These are phyloP conservation scores for Ustilago loliicola DNA, from an alignment of 1,284 basidiomycete species.

Conservation along the genomic window DNA sequence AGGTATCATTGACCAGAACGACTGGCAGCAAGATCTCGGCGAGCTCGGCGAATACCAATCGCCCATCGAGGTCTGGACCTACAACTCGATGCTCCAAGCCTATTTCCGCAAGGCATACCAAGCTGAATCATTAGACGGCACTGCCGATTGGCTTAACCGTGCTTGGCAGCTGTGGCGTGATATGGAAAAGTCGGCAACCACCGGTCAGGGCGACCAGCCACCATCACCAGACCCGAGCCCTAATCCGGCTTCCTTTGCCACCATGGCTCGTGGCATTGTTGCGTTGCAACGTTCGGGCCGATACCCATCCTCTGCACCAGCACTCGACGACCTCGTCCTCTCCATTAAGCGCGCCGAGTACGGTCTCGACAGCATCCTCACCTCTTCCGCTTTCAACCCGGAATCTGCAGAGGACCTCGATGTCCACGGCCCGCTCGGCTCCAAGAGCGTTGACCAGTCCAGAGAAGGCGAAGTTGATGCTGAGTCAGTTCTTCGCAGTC, in stretches of 20 bases:
- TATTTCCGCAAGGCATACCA: constrained; percentile 61
- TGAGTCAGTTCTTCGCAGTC: constrained; percentile 34
- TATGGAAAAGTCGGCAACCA: constrained; percentile 43
- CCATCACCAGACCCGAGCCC: constrained; percentile 55
- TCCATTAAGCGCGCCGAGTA: constrained; percentile 44
- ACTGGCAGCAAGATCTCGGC: constrained; percentile 40
- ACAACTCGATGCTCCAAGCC: constrained; percentile 66
- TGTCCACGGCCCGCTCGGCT: constrained; percentile 39
- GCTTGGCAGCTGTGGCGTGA: constrained; percentile 60
- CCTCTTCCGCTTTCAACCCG: constrained; percentile 55
- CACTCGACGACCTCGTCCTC: constrained; percentile 45
- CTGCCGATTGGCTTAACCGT: constrained; percentile 51
- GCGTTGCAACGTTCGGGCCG: constrained; percentile 44
- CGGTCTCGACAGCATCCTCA: constrained; percentile 54
- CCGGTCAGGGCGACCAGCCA: constrained; percentile 26
- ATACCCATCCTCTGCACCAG: constrained; percentile 48
- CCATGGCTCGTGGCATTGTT: constrained; percentile 62
- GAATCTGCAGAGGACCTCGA: constrained; percentile 38
- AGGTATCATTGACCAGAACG: constrained; percentile 44
- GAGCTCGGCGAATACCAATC: constrained; percentile 29
- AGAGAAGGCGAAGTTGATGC: constrained; percentile 53
- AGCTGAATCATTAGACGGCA: constrained; percentile 44
- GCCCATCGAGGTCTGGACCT: constrained; percentile 57
- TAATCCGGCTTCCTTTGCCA: constrained; percentile 55
- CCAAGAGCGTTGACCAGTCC: constrained; percentile 39